These are phyloP conservation scores for Platanthera zijinensis DNA, from an alignment of 106 monocot species.

Conservation along the genomic window DNA sequence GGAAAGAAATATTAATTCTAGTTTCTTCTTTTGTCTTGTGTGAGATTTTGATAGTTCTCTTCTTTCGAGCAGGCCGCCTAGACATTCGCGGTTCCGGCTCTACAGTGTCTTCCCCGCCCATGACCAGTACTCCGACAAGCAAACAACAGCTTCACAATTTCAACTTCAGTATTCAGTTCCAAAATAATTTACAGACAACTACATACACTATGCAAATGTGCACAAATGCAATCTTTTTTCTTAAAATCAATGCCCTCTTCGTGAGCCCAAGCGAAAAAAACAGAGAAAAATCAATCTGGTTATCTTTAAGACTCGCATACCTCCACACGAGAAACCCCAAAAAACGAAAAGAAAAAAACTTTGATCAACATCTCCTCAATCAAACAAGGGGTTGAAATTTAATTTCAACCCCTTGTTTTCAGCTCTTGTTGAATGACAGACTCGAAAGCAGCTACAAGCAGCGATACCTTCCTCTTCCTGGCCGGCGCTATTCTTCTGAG, in stretches of 20 bases:
- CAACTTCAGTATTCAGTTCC: background rate
- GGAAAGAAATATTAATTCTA: too few species aligned
- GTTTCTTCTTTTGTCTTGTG: too few species aligned
- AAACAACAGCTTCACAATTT: background rate
- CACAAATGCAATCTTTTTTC: background rate
- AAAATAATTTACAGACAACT: background rate
- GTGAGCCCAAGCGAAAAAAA: background rate
- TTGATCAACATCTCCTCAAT: background rate
- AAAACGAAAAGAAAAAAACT: background rate
- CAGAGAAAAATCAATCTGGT: background rate
- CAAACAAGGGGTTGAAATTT: background rate
- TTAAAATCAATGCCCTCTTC: background rate
- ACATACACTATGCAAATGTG: background rate
- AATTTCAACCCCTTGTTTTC: background rate
- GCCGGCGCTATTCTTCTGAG: slow-evolving; percentile 41
- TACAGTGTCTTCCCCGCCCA: too few species aligned
- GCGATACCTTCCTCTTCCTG: slow-evolving; percentile 46
- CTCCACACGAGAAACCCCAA: background rate
- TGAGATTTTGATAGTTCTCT: too few species aligned
- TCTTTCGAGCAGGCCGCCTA: too few species aligned
- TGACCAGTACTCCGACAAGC: too few species aligned
- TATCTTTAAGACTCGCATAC: background rate
- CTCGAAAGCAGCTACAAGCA: slow-evolving; percentile 75
- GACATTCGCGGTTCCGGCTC: too few species aligned
- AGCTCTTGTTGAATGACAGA: slow-evolving; percentile 20